Base-by-base conservation (phyloP, 495 filamentous ascomycete species). In the Astrocystis sublimbata region DNA sequence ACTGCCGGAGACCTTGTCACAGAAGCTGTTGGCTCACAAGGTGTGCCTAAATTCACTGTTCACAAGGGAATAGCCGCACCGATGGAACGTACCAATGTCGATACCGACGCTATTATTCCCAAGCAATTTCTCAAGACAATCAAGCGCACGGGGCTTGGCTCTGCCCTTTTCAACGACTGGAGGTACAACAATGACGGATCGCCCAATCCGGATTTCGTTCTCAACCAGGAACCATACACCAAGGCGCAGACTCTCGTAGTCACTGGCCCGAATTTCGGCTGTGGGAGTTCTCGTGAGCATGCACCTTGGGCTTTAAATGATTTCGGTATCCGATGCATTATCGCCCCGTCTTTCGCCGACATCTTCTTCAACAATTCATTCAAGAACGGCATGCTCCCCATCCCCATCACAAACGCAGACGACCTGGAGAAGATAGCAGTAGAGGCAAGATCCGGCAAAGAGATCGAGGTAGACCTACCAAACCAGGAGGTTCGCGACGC, bases 321-420 rank as follows among this genome's bases (percentile, higher is more conserved):
- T 76, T 98, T 98, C 68, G 94, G 94, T 60, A 94, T 98, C 78
- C 91, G 88, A 69, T 92, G 89, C 72, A 83, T 98, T 64, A 96
- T 98, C 66, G 94, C 93, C 1, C 91, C 92, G 10, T 91, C 87
- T 15, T 98, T 90, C 69, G 93, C 92, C 61, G 94, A 98, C 71
- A 98, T 98, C 76, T 97, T 97, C 85, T 96, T 92, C 86, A 98
- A 97, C 85, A 98, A 98, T 80, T 96, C 91, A 17, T 97, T 97
- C 85, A 98, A 98, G 84, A 98, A 98, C 79, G 94, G 93, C 76
- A 98, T 98, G 94, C 83, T 98, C 38, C 93, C 93, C 26, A 84
- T 97, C 64, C 76, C 82, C 38, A 89, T 98, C 73, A 78, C 81
- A 35, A 84, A 93, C 73, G 71, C 86, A 47, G 82, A 67, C 8